Evolutionary conservation across 2,329 filamentous ascomycete genomes (phyloP), one percentile per base, ranked within the genome.

Genomic region (Triangularia verruculosa): DNA sequence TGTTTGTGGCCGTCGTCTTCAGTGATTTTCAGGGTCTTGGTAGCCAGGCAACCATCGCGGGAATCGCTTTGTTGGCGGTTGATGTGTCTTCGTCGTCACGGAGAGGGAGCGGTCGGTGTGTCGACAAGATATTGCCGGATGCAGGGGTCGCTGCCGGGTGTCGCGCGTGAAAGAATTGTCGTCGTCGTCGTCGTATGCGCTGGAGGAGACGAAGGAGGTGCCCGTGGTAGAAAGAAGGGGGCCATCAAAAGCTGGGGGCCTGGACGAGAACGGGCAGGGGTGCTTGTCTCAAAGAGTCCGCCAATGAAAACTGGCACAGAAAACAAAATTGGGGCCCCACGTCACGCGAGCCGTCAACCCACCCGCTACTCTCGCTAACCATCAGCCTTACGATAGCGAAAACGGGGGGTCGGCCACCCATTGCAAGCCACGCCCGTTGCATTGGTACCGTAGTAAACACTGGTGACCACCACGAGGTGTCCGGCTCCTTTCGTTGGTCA

Each of bases 11-110:
- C 20, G 56, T 58, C 32, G 56, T 58, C 20, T 43, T 24, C 32
- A 43, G 28, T 43, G 22, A 39, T 59, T 59, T 32, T 59, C 51
- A 59, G 57, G 57, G 57, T 59, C 57, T 59, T 59, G 24, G 57
- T 12, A 59, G 52, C 57, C 57, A 59, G 57, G 57, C 57, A 59
- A 39, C 57, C 57, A 59, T 59, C 27, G 25, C 34, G 57, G 39
- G 57, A 59, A 47, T 8, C 39, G n/a, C 39, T 47, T 47, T 22
- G 39, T 47, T 20, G 39, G 7, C n/a, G 20, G 39, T 8, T 17
- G n/a, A 6, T 6, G 3, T n/a, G 39, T 20, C 5, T 43, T 17
- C 39, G 39, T 47, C n/a, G 17, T 47, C 39, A 47, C 39, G 39
- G 39, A 20, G 39, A n/a, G n/a, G n/a, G 20, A 47, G 39, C 7